Percentiles rank a stretch among this genome's conserved stretches.
Evolutionary conservation across 768 basidiomycete species (phyloP).

Genomic region (Serendipita sp.): DNA sequence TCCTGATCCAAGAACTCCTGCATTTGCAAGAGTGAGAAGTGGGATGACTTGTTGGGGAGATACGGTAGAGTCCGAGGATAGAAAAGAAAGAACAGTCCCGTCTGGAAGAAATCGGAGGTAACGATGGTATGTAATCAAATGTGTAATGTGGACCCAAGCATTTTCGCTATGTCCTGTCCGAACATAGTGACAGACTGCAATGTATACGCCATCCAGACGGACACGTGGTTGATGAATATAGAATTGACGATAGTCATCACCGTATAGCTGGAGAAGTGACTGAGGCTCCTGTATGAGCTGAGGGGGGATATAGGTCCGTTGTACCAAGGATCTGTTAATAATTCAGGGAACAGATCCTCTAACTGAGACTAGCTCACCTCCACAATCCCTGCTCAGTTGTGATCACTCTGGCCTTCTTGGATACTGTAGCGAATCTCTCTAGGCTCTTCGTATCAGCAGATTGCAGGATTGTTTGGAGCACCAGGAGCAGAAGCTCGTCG

Average conservation of each 20-base stretch:
- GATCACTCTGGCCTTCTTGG: slow-evolving; percentile 57
- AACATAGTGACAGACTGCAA: slow-evolving; percentile 63
- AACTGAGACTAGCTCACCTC: slow-evolving; percentile 33
- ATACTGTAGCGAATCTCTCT: slow-evolving; percentile 61
- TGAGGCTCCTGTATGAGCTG: slow-evolving; percentile 43
- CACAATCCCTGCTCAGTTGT: slow-evolving; percentile 56
- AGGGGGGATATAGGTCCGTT: slow-evolving; percentile 52
- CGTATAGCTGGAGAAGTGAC: slow-evolving; percentile 34
- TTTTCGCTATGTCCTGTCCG: slow-evolving; percentile 41
- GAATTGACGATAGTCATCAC: slow-evolving; percentile 52
- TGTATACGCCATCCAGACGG: slow-evolving; percentile 78
- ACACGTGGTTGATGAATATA: slow-evolving; percentile 76
- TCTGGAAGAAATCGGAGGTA: slow-evolving; percentile 83
- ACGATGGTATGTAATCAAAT: slow-evolving; percentile 83
- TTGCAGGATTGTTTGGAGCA: slow-evolving; percentile 38
- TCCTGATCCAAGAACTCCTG: not conserved
- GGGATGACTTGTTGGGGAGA: slow-evolving; percentile 58
- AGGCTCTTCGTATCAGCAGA: slow-evolving; percentile 37
- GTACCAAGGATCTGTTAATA: slow-evolving; percentile 40
- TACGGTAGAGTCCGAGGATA: slow-evolving; percentile 58
- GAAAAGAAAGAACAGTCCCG: slow-evolving; percentile 70
- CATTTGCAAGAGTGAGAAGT: slow-evolving; percentile 38
- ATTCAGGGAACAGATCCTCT: not conserved
- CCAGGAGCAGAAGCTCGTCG: slow-evolving; percentile 53
- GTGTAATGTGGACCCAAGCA: slow-evolving; percentile 70